Percentiles rank a stretch among this genome's conserved stretches.
Evolutionary conservation across 345 rosid genomes (phyloP).

Genomic region (Trapa bicornis): DNA sequence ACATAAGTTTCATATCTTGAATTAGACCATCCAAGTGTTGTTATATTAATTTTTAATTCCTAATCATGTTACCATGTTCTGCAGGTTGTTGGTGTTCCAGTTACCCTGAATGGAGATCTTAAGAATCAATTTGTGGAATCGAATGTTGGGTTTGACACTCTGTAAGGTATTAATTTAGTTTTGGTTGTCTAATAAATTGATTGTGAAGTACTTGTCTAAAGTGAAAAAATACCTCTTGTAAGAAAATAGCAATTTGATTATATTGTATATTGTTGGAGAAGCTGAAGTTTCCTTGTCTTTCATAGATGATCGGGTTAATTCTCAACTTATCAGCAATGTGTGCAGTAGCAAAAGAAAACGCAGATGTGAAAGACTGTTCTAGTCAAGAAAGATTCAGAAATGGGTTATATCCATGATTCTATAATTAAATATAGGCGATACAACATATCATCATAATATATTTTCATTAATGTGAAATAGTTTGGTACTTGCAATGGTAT

Average conservation of each 20-base stretch:
- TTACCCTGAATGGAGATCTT: slow-evolving; percentile 91
- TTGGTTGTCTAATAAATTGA: not conserved
- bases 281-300: not conserved
- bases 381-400: not conserved
- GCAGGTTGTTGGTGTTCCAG: slow-evolving; percentile 97
- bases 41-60: not conserved
- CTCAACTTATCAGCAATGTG: slow-evolving; percentile 94
- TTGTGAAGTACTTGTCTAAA: not conserved
- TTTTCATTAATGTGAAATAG: not conserved
- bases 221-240: not conserved
- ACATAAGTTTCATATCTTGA: not conserved
- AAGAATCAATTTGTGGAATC: slow-evolving; percentile 94
- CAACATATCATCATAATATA: too few relatives aligned
- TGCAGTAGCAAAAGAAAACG: slow-evolving; percentile 15
- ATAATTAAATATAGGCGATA: too few relatives aligned
- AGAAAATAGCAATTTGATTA: too few relatives aligned
- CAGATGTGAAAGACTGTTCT: not conserved
- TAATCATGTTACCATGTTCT: not conserved
- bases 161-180: slow-evolving; percentile 52
- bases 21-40: not conserved
- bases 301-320: slow-evolving; percentile 52
- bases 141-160: slow-evolving; percentile 96
- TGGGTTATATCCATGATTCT: not conserved
- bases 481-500: too few relatives aligned
- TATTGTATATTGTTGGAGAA: not conserved